Evolutionary conservation across 345 rosid species (phyloP).

Genomic region (Populus alba): DNA sequence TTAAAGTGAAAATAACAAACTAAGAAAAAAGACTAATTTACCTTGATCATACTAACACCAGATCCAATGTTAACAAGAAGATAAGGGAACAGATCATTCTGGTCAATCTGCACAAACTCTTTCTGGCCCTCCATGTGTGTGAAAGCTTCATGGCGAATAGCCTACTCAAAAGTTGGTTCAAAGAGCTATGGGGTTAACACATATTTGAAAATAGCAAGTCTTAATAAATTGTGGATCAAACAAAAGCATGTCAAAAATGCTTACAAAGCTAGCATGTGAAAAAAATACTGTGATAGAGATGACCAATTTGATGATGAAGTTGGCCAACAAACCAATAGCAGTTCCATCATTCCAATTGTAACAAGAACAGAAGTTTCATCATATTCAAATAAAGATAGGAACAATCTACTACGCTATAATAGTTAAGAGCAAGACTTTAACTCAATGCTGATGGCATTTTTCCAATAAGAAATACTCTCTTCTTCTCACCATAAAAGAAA

Average conservation of each 20-base stretch:
- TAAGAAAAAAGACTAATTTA: constrained; percentile 17
- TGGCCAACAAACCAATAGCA: background rate
- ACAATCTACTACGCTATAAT: background rate
- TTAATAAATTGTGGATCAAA: background rate
- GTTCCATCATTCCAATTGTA: background rate
- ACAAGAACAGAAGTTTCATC: background rate
- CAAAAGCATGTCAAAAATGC: background rate
- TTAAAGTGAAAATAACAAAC: constrained; percentile 8
- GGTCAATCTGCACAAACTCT: constrained; percentile 93
- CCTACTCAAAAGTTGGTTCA: constrained; percentile 43
- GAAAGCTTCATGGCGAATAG: constrained; percentile 99
- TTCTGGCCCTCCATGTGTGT: constrained; percentile 93
- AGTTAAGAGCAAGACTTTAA: background rate
- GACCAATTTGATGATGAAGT: background rate
- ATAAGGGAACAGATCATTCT: constrained; percentile 88
- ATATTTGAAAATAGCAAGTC: background rate
- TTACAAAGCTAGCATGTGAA: constrained; percentile 1
- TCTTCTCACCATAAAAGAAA: background rate
- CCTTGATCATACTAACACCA: constrained; percentile 99
- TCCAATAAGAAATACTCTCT: background rate
- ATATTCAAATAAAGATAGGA: background rate
- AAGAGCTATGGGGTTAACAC: background rate
- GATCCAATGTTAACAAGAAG: constrained; percentile 98
- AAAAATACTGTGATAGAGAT: background rate
- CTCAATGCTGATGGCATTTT: background rate